Base-by-base conservation (phyloP, 345 rosid species). In the Citrus mangshanensis region DNA sequence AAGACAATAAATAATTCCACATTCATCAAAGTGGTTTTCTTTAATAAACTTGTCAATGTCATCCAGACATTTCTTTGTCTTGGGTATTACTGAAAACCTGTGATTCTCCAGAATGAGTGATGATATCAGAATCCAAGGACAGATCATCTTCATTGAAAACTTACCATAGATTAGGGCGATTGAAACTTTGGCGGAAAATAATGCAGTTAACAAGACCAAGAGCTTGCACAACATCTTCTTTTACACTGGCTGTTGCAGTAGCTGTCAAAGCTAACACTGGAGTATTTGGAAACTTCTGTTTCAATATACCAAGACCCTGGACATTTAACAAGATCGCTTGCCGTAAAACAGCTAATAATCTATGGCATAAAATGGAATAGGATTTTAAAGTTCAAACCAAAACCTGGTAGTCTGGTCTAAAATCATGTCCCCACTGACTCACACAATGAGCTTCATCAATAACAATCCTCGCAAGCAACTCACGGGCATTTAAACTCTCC, bases 371-470 rank as follows among this genome's bases (percentile, higher is more conserved):
- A 71, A 60, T 56, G 60, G 73, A 59, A 82, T 63, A 65, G 71
- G 4, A 80, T 75, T 61, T 34, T 59, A 30, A 65, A 74, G 35
- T 78, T 25, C 51, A 49, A 28, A 49, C 78, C 61, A 77, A 79
- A 87, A 96, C 99, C 99, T 93, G 97, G 85, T 96, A 96, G 85
- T 96, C 99, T 27, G 99, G 98, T 87, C 99, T 92, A 89, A 95
- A 95, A 86, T 95, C 99, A 86, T 95, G 99, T 55, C 99, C 99
- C 99, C 99, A 95, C 85, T 95, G 99, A 86, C 99, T 95, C 84
- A 95, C 98, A 81, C 99, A 95, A 70, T 95, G 99, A 76, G 99
- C 99, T 91, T 95, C 99, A 81, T 95, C 99, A 84, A 95, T 95
- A 67, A 95, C 99, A 85, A 95, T 90, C 88, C 99, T 91, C 66